Conservation (phyloP, 257 asterid genomes). For the Galeopsis tetrahit region DNA sequence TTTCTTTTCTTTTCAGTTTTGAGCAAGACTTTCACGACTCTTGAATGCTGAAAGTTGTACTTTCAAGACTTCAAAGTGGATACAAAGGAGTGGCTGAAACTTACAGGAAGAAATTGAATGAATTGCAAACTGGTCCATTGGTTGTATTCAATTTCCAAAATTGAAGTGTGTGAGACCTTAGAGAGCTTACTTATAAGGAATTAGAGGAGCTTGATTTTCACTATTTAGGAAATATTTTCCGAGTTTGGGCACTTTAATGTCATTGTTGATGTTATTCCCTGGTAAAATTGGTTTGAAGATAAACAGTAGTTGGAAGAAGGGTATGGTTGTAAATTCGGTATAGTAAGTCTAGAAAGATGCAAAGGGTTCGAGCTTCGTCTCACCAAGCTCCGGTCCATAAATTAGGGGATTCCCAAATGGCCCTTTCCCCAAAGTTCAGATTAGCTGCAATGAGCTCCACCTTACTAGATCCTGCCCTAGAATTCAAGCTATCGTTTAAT, state of each 20-base stretch:
- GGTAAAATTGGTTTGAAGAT: constrained; percentile 4
- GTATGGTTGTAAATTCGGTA: constrained; percentile 1
- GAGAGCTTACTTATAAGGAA: background rate
- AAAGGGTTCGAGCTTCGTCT: constrained; percentile 76
- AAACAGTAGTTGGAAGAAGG: constrained; percentile 6
- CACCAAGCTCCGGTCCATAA: constrained; percentile 80
- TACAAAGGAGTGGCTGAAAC: constrained; percentile 25
- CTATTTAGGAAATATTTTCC: constrained; percentile 16
- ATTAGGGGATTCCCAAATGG: constrained; percentile 88
- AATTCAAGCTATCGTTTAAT: constrained; percentile 44
- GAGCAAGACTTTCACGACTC: constrained; percentile 22
- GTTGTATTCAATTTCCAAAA: background rate
- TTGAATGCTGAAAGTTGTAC: constrained; percentile 33
- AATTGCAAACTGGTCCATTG: background rate
- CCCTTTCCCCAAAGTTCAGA: constrained; percentile 77
- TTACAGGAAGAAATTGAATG: constrained; percentile 21
- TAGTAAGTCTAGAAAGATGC: constrained; percentile 42
- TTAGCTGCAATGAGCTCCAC: constrained; percentile 58
- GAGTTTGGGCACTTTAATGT: background rate
- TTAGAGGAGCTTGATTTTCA: constrained; percentile 17
- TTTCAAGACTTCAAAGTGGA: constrained; percentile 26
- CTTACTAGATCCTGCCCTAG: constrained; percentile 56
- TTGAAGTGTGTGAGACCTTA: background rate
- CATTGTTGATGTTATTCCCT: constrained; percentile 9
- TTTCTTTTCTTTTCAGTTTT: constrained; percentile 31